Base-by-base conservation (phyloP, 2,329 filamentous ascomycete genomes). In the Bimuria novae-zelandiae region DNA sequence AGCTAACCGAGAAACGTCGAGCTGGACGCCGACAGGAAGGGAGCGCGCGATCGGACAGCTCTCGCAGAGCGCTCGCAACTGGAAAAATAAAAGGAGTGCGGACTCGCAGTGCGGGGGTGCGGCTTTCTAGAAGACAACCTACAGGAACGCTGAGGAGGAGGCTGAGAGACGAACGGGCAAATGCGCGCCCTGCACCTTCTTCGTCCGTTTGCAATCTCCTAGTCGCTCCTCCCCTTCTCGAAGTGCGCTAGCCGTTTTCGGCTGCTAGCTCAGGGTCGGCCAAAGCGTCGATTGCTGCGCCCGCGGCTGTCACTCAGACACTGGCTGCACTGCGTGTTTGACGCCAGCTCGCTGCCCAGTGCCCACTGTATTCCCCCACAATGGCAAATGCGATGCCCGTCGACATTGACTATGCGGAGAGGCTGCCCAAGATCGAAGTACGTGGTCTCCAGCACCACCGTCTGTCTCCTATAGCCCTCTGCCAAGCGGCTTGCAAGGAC, bases 401-500 rank as follows among this genome's bases (percentile, higher is more conserved):
- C 49, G 62, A 68, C 49, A 10, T 30, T 33, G 57, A 47, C 35
- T 77, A 77, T 53, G 60, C 70, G 36, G 61, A 53, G 56, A 51
- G 63, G 1, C 64, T 79, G 42, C 76, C 76, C n/a, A 79, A 79
- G 60, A 69, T 75, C 43, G 76, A 79, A 70, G 70, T 74, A 71
- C 48, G 44, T 52, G n/a, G 32, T 43, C 43, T 45, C 62, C 60
- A 56, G 39, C 63, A 55, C 59, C 60, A 53, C 44, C 32, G 32
- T 29, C 8, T 36, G 21, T 17, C 29, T 12, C 4, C 30, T n/a
- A 11, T 3, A 5, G 30, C 11, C 30, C 11, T 33, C 41, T 40
- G 59, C 56, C 59, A 61, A 63, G 63, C 49, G 60, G 62, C 49
- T 42, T 41, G 62, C 62, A 59, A 62, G 60, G 65, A 49, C 68